Evolutionary conservation across 2,329 filamentous ascomycete genomes (phyloP).

Genomic region (Dothideomycetidae sp.): DNA sequence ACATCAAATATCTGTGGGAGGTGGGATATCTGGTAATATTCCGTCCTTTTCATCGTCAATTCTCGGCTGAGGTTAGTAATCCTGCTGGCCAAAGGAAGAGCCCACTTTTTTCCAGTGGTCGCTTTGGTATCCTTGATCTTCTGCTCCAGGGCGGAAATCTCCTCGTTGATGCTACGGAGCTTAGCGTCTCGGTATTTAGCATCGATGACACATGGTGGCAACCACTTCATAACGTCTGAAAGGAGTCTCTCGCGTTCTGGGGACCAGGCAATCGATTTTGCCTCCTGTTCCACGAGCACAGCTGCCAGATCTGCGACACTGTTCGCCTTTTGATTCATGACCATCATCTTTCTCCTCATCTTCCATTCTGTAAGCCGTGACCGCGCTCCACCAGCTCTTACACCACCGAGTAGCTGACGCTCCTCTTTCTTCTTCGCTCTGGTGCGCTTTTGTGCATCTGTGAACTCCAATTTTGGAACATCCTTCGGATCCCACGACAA

Average conservation of each 20-base stretch:
- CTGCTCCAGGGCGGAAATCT: slow-evolving; percentile 2
- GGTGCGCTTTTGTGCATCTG: slow-evolving; percentile 20
- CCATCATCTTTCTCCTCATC: slow-evolving; percentile 36
- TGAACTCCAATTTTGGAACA: slow-evolving; percentile 24
- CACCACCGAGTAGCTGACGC: slow-evolving; percentile 22
- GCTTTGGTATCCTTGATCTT: slow-evolving; percentile 3
- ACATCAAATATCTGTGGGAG: not conserved
- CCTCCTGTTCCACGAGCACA: slow-evolving; percentile 37
- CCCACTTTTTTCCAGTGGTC: slow-evolving; percentile 6
- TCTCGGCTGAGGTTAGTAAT: slow-evolving; percentile 5
- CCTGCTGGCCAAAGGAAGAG: slow-evolving; percentile 4
- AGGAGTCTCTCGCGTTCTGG: slow-evolving; percentile 13
- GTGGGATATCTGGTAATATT: slow-evolving; percentile 3
- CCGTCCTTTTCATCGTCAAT: slow-evolving; percentile 1
- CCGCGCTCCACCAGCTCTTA: not conserved
- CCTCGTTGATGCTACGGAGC: slow-evolving; percentile 8
- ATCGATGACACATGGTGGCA: slow-evolving; percentile 2
- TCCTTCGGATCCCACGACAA: slow-evolving; percentile 33
- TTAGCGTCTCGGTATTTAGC: slow-evolving; percentile 11
- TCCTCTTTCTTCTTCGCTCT: slow-evolving; percentile 27
- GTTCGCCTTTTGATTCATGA: slow-evolving; percentile 54
- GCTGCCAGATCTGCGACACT: slow-evolving; percentile 46
- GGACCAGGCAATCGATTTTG: slow-evolving; percentile 19
- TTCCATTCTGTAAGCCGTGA: slow-evolving; percentile 12
- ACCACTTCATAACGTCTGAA: slow-evolving; percentile 1